Percentiles rank a stretch among this genome's conserved stretches.
These are phyloP conservation scores for Mucor velutinosus DNA, from an alignment of 371 early-diverging fungal species.

Conservation along the genomic window DNA sequence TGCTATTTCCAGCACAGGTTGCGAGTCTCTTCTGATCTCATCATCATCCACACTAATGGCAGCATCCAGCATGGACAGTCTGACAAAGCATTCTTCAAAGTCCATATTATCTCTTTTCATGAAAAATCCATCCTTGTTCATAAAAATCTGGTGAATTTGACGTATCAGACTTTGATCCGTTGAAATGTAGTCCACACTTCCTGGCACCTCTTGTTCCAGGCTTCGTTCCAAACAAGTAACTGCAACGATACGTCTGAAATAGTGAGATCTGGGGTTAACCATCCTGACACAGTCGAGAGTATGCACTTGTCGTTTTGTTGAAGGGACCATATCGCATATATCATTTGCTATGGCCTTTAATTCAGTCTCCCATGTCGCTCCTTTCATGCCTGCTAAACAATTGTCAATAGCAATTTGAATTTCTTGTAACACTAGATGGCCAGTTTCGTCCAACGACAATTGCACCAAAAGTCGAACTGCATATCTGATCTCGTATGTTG, in stretches of 20 bases:
- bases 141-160: conserved; percentile 15
- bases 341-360: conserved; percentile 23
- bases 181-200: conserved; percentile 12
- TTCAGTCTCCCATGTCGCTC: conserved; percentile 21
- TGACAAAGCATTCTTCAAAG: conserved; percentile 23
- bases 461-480: conserved; percentile 29
- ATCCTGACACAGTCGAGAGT: conserved; percentile 31
- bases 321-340: conserved; percentile 17
- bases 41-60: conserved; percentile 31
- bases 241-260: conserved; percentile 29
- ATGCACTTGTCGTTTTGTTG: conserved; percentile 13
- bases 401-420: conserved; percentile 37
- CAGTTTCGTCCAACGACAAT: conserved; percentile 33
- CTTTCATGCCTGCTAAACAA: conserved; percentile 21
- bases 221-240: conserved; percentile 19
- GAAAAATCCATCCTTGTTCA: conserved; percentile 24
- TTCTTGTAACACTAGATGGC: conserved; percentile 24
- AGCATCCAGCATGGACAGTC: conserved; percentile 30
- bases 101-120: conserved; percentile 14
- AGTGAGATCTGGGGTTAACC: conserved; percentile 22
- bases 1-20: conserved; percentile 17
- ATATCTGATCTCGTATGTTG: conserved; percentile 20
- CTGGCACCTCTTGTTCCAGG: conserved; percentile 18
- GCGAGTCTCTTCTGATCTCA: conserved; percentile 29
- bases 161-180: conserved; percentile 11